These are phyloP conservation scores for Saksenaea vasiformis DNA, from an alignment of 371 early-diverging fungal genomes.

Conservation along the genomic window DNA sequence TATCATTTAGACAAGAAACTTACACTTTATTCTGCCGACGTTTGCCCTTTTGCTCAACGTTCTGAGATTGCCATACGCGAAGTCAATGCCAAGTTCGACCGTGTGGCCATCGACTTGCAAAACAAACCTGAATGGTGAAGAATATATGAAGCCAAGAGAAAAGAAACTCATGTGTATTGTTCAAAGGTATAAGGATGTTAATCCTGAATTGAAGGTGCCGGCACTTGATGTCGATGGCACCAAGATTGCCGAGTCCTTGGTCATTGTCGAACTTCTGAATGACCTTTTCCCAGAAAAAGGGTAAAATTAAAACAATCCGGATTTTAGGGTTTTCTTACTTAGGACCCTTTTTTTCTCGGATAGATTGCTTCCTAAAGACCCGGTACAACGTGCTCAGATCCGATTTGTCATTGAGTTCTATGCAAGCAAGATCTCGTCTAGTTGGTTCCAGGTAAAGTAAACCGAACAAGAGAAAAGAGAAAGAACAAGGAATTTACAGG, in stretches of 20 bases:
- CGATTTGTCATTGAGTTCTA: conserved; percentile 63
- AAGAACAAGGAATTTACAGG: neutral
- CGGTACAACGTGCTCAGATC: conserved; percentile 46
- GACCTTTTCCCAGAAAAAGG: conserved; percentile 51
- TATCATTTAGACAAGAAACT: conserved; percentile 21
- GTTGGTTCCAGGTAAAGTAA: conserved; percentile 26
- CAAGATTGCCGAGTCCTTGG: conserved; percentile 52
- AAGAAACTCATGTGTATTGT: too few relatives aligned
- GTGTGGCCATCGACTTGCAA: conserved; percentile 58
- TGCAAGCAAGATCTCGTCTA: conserved; percentile 30
- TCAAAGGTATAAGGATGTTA: conserved; percentile 47
- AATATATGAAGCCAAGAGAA: neutral
- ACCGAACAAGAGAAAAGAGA: conserved; percentile 1
- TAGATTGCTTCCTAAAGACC: conserved; percentile 45
- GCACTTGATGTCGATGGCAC: conserved; percentile 39
- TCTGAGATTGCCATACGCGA: conserved; percentile 57
- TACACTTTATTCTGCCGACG: conserved; percentile 51
- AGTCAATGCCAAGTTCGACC: conserved; percentile 45
- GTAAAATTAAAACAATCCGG: conserved; percentile 23
- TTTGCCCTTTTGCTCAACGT: conserved; percentile 70
- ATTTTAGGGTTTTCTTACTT: neutral
- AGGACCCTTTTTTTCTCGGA: neutral
- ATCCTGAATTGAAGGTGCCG: conserved; percentile 57
- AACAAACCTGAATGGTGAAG: conserved; percentile 66
- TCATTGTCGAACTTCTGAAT: conserved; percentile 51